phyloP scores from a whole-genome alignment of 2,329 filamentous ascomycete genomes.

The Hypoxylon rubiginosum region DNA sequence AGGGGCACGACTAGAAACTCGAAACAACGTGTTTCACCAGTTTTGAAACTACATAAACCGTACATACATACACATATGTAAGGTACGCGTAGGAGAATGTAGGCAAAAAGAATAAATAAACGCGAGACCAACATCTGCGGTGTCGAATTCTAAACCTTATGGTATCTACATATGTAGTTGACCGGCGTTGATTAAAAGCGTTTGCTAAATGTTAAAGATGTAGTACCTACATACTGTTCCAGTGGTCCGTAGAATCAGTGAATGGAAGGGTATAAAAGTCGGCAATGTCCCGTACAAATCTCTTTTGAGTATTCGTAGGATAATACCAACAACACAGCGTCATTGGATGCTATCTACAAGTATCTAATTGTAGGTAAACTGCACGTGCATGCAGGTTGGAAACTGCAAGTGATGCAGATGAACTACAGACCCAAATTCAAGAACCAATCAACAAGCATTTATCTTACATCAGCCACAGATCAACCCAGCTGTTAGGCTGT shows the following conservation, averaged over 20 bases:
- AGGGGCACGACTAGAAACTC: constrained; percentile 12
- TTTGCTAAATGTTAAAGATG: no score
- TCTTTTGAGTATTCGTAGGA: no score
- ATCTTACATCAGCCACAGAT: not conserved
- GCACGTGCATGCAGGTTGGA: not conserved
- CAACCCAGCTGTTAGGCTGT: no score
- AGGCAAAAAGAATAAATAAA: not conserved
- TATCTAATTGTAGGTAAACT: no score
- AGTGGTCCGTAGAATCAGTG: no score
- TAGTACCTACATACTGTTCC: no score
- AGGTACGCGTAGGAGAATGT: no score
- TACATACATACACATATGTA: not conserved
- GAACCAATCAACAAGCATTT: not conserved
- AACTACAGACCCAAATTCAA: not conserved
- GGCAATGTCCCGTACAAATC: no score
- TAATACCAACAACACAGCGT: not conserved
- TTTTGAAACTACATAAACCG: constrained; percentile 20
- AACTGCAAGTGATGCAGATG: not conserved
- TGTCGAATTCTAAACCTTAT: no score
- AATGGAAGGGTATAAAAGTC: not conserved
- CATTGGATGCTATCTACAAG: not conserved
- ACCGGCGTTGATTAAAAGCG: no score
- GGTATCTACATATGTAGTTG: no score
- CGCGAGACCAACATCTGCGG: no score
- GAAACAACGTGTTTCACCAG: constrained; percentile 21